phyloP scores from a whole-genome alignment of 1,284 basidiomycete species.

The Agaricales sp. region DNA sequence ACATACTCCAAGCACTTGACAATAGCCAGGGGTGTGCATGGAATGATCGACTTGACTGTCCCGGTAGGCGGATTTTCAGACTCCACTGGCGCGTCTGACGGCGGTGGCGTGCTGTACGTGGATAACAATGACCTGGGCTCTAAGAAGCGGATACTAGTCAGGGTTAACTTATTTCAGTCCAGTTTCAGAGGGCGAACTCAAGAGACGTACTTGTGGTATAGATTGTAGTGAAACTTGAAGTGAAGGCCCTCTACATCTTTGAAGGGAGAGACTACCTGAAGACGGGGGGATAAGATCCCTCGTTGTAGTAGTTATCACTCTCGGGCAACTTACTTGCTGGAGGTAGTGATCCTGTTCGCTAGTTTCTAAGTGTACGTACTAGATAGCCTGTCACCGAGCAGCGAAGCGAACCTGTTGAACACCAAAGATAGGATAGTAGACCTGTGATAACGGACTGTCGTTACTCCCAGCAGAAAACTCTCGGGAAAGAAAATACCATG shows the following conservation, averaged over 20 bases:
- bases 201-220: conserved; percentile 83
- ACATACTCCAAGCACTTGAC: conserved; percentile 90
- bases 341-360: conserved; percentile 84
- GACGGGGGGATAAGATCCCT: neutral
- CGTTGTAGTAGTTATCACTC: neutral
- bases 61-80: conserved; percentile 66
- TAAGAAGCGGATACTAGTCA: conserved; percentile 64
- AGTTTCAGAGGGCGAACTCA: neutral
- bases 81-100: conserved; percentile 24
- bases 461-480: neutral
- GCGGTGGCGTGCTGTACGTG: conserved; percentile 25
- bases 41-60: conserved; percentile 88
- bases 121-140: conserved; percentile 51
- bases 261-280: conserved; percentile 82
- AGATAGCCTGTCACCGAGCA: conserved; percentile 6
- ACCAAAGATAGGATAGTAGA: conserved; percentile 91
- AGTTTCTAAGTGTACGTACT: conserved; percentile 4
- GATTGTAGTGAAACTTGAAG: conserved; percentile 93
- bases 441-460: conserved; percentile 30
- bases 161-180: too few relatives aligned
- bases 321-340: conserved; percentile 52
- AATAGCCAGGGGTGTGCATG: conserved; percentile 93
- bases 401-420: conserved; percentile 53
- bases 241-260: conserved; percentile 98
- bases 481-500: conserved; percentile 54